Base-by-base conservation (phyloP, 2,329 filamentous ascomycete genomes). In the Xenoacremonium recifei region DNA sequence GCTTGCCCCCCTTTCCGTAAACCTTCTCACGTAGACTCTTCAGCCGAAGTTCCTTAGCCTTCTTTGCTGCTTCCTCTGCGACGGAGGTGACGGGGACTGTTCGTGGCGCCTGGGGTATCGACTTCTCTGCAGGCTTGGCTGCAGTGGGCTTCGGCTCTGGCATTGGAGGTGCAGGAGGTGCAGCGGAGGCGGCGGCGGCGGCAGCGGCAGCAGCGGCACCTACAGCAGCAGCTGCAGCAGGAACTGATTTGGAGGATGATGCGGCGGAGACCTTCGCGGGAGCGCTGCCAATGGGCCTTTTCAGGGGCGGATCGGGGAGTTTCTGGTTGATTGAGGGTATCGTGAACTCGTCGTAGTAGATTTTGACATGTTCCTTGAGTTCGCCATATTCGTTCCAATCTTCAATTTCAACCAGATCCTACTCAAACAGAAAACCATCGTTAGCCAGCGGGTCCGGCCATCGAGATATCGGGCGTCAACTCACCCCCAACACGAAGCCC, bases 301-400 rank as follows among this genome's bases (percentile, higher is more conserved):
- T 58, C 27, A 58, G 37, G 17, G 40, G 51, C 25, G 53, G 53
- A 10, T 69, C 66, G 33, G 71, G 69, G 13, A 75, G 72, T 39
- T 75, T 72, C 54, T 77, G 64, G 69, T 71, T 63, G 67, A 78
- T 73, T 62, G 72, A 62, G 23, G 77, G 75, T 53, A 80, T 78
- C 36, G 78, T 81, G 57, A 70, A 71, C 53, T 82, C 79, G 68
- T 83, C 79, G 62, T 78, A 78, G 67, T 77, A 80, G 54, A 85
- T 79, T 47, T 76, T 82, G 56, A 97, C 82, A 57, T 92, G 86
- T 67, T 92, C 82, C 66, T 90, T 89, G 48, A 99, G 79, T 69
- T 97, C 92, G 67, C 90, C 90, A 67, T 95, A 96, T 66, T 99
- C 93, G 72, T 99, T 99, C 93, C 92, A 97, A 64, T 99, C 93